Conservation (phyloP, 2,329 filamentous ascomycete genomes). For the Ophiostoma triangulosporum region DNA sequence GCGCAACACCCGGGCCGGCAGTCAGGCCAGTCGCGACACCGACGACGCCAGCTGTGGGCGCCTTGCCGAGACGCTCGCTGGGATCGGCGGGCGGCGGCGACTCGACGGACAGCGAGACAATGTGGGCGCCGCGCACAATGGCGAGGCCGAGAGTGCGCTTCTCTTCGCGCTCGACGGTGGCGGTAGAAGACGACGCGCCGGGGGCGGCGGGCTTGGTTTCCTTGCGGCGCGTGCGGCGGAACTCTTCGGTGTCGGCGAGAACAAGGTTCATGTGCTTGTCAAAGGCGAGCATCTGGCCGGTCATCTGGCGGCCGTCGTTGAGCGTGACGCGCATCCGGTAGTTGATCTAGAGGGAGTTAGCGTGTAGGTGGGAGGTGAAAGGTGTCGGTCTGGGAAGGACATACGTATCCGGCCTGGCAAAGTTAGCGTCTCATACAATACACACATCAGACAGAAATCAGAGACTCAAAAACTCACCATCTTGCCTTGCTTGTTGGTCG, state of each 20-base stretch:
- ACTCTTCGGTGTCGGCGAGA: constrained; percentile 96
- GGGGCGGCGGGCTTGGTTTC: constrained; percentile 58
- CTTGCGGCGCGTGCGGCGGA: constrained; percentile 80
- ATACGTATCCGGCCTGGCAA: constrained; percentile 54
- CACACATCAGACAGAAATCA: background rate
- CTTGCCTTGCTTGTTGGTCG: constrained; percentile 88
- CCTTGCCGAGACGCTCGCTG: constrained; percentile 72
- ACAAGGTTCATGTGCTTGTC: constrained; percentile 99
- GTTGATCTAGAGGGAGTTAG: constrained; percentile 62
- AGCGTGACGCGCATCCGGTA: constrained; percentile 97
- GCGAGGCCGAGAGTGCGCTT: constrained; percentile 93
- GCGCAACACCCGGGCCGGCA: constrained; percentile 77
- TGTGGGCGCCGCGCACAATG: constrained; percentile 87
- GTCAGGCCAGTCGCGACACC: constrained; percentile 58
- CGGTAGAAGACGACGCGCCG: constrained; percentile 30
- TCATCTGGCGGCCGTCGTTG: constrained; percentile 91
- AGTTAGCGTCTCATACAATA: background rate
- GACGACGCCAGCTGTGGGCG: constrained; percentile 37
- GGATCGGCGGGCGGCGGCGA: constrained; percentile 91
- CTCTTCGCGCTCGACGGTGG: constrained; percentile 77
- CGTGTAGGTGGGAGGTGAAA: background rate
- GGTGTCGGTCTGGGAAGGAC: constrained; percentile 21
- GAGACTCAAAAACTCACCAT: constrained; percentile 72
- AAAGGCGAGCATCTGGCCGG: constrained; percentile 95
- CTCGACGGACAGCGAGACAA: constrained; percentile 89